Evolutionary conservation across 176 grass and related monocot species (phyloP).

Genomic region (Rhynchospora tenuis): DNA sequence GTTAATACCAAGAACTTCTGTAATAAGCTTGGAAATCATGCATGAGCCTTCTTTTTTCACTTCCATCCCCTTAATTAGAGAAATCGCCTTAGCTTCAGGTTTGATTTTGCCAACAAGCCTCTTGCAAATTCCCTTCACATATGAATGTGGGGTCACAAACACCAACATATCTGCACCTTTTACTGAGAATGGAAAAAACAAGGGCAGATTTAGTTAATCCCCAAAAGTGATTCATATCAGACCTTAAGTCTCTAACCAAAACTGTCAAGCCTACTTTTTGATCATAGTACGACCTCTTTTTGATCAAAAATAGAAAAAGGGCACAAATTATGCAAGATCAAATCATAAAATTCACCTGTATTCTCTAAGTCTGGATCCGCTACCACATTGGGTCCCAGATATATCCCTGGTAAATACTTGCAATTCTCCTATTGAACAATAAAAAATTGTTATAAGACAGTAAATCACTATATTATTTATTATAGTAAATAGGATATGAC

Average conservation of each 20-base stretch:
- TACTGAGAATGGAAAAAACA: conserved; percentile 38
- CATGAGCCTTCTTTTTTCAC: conserved; percentile 88
- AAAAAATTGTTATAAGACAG: not conserved
- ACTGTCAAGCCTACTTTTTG: not conserved
- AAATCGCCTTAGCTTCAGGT: conserved; percentile 60
- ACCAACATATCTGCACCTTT: conserved; percentile 88
- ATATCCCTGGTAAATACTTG: conserved; percentile 88
- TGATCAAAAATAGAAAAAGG: not conserved
- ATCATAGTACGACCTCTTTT: conserved; percentile 1
- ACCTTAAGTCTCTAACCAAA: not conserved
- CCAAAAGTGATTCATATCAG: not conserved
- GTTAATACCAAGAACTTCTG: conserved; percentile 70
- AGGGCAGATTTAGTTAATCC: not conserved
- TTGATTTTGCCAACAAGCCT: conserved; percentile 77
- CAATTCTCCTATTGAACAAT: conserved; percentile 70
- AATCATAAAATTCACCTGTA: conserved; percentile 46
- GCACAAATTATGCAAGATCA: not conserved
- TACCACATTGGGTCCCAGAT: conserved; percentile 78
- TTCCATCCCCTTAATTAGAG: conserved; percentile 97
- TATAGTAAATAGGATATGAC: not conserved
- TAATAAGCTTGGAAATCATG: conserved; percentile 94
- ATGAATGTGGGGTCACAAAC: conserved; percentile 93
- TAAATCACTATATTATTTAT: not conserved
- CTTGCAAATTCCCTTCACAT: conserved; percentile 87
- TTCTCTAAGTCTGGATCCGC: conserved; percentile 89